These are phyloP conservation scores for Curvularia spicifera DNA, from an alignment of 2,329 filamentous ascomycete genomes.

Conservation along the genomic window DNA sequence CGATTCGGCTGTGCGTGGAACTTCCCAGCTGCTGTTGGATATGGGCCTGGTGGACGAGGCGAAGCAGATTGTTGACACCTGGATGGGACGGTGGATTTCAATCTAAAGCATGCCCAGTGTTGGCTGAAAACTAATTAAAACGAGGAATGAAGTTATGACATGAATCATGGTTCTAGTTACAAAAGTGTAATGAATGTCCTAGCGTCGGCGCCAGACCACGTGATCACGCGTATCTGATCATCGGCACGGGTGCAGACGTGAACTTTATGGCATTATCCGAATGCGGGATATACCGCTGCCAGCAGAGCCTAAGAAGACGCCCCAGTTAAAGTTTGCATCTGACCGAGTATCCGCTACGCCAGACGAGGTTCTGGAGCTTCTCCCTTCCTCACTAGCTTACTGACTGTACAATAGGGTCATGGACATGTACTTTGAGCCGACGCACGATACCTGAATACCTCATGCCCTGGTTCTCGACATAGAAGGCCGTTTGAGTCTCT, in stretches of 20 bases:
- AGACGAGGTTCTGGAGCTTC: background rate
- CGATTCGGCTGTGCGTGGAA: conserved; percentile 70
- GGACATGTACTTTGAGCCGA: background rate
- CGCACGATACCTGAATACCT: too few relatives aligned
- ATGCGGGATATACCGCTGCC: background rate
- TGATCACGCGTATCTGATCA: background rate
- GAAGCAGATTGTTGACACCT: conserved; percentile 67
- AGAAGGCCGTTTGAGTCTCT: background rate
- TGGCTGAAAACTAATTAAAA: background rate
- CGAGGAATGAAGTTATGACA: background rate
- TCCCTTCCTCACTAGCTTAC: background rate
- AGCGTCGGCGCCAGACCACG: background rate
- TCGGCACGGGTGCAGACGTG: background rate
- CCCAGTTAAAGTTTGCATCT: background rate
- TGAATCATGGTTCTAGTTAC: background rate
- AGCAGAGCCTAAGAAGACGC: background rate
- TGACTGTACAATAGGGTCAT: background rate
- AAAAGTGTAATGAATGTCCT: background rate
- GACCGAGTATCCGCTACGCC: background rate
- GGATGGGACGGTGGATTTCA: conserved; percentile 72
- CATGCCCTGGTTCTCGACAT: background rate
- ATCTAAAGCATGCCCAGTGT: conserved; percentile 16
- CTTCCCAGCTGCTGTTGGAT: conserved; percentile 67
- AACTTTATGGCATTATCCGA: background rate
- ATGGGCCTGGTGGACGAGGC: conserved; percentile 73